Evolutionary conservation across 371 early-diverging fungal species (phyloP), one percentile per base, ranked within the genome.

Genomic region (Batkoa obscura): DNA sequence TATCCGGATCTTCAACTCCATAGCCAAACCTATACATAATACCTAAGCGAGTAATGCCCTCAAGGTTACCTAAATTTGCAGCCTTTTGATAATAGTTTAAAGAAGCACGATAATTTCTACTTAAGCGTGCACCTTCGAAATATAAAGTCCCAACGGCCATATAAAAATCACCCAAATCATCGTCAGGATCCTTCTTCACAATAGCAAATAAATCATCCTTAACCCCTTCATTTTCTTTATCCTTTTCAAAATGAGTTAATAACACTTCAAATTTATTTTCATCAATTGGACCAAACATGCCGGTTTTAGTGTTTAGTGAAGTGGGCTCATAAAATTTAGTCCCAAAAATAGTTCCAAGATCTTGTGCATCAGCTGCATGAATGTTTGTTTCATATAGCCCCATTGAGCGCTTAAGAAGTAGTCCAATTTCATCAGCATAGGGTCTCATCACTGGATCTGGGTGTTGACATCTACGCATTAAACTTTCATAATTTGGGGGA

Each of bases 11-110:
- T 8, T 80, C 72, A 10, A 41, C 36, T 17, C 47, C 47, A 30
- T 48, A 57, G 12, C 47, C 50, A 48, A 38, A 47, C 56, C 79
- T 76, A 55, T 73, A 77, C 58, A 78, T 77, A 43, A 66, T 75
- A 15, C 75, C 79, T 13, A 79, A 56, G 15, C 68, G 67, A n/a
- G 68, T 67, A 33, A 66, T 56, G 1, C 68, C 75, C 1, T 69
- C 51, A 0, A 68, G 43, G 56, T 70, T 64, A 17, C 68, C 66
- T 10, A 51, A 50, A 1, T 60, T 56, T 31, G 75, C 74, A 0
- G 73, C 72, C 43, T 60, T 59, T 23, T 63, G 56, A 38, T 69
- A 73, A 70, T 72, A 75, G 3, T 61, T 47, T 2, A 73, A 37
- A 0, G 73, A 64, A 30, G 23, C 17, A 5, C 43, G 36, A 38